Percentiles rank a stretch among this genome's conserved stretches.
These are phyloP conservation scores for Boletales sp. DNA, from an alignment of 768 basidiomycete species.

Conservation along the genomic window DNA sequence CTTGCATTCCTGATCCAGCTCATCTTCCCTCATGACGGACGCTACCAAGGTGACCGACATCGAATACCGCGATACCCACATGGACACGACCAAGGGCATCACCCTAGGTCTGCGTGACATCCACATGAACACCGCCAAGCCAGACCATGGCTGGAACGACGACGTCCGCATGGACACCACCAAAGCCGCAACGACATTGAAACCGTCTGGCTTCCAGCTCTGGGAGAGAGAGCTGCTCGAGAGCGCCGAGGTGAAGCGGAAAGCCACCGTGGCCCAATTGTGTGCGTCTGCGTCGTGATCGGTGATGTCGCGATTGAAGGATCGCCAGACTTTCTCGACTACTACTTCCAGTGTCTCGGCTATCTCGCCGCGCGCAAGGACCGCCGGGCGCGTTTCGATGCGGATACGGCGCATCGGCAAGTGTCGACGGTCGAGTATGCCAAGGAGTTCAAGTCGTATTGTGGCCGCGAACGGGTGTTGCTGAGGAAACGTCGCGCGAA, in stretches of 20 bases:
- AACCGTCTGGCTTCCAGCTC: slow-evolving; percentile 50
- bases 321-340: slow-evolving; percentile 85
- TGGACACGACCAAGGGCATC: slow-evolving; percentile 73
- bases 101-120: slow-evolving; percentile 47
- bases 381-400: slow-evolving; percentile 77
- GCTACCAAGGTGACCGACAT: slow-evolving; percentile 14
- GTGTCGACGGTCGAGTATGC: slow-evolving; percentile 52
- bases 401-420: slow-evolving; percentile 70
- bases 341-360: slow-evolving; percentile 94
- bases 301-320: slow-evolving; percentile 6
- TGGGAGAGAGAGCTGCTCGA: slow-evolving; percentile 88
- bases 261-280: slow-evolving; percentile 95
- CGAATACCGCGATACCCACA: slow-evolving; percentile 58
- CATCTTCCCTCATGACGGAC: slow-evolving; percentile 9
- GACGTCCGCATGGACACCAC: slow-evolving; percentile 65
- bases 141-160: slow-evolving; percentile 37
- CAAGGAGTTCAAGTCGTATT: slow-evolving; percentile 90
- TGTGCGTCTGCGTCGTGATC: slow-evolving; percentile 50
- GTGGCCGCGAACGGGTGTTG: slow-evolving; percentile 88
- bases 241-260: slow-evolving; percentile 85
- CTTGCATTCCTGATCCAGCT: neutral
- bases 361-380: slow-evolving; percentile 86
- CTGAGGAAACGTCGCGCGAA: slow-evolving; percentile 92
- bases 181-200: slow-evolving; percentile 44
- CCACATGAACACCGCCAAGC: slow-evolving; percentile 65